Evolutionary conservation across 73 alveolate genomes (phyloP), one percentile per base, ranked within the genome.

Genomic region (Tetrahymena borealis): DNA sequence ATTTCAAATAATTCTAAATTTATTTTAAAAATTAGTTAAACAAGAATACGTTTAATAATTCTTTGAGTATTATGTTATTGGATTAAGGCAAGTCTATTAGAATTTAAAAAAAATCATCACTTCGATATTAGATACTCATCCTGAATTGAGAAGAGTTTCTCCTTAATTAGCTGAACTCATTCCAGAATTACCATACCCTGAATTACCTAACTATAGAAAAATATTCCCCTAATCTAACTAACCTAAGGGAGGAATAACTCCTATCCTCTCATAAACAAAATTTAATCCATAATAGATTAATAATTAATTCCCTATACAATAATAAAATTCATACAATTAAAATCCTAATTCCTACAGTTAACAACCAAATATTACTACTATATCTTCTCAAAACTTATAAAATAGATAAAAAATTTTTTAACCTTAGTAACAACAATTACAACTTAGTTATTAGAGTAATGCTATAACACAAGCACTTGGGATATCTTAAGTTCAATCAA

Each of bases 221-320:
- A 60, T 60, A 18, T 60, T 60, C 35, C 28, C 15, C 2, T 6
- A 60, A n/a, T 35, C 85, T 18, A 60, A 60, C n/a, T n/a, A n/a
- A n/a, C n/a, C n/a, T n/a, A n/a, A n/a, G n/a, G n/a, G n/a, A 60
- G 85, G 85, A 60, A 60, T 60, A 60, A 60, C 85, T n/a, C 85
- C 85, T 60, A 60, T 60, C 28, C 85, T 60, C 28, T 60, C 85
- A 2, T 60, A 60, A 20, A 60, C n/a, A 60, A 9, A 6, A 18
- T 60, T 60, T 60, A 24, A 60, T 10, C 38, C 20, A 60, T 4
- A 32, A 1, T 20, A 60, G 28, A 60, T 3, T 9, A 60, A 20
- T 28, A 6, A 60, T 24, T 20, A 20, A 24, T 35, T 35, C 85
- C n/a, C n/a, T n/a, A n/a, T n/a, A n/a, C n/a, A n/a, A n/a, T n/a